A percentile compares a stretch with the other conserved stretches of the same genome.
Conservation (phyloP, 2,329 filamentous ascomycete species). For the Sporothrix variecibatus region DNA sequence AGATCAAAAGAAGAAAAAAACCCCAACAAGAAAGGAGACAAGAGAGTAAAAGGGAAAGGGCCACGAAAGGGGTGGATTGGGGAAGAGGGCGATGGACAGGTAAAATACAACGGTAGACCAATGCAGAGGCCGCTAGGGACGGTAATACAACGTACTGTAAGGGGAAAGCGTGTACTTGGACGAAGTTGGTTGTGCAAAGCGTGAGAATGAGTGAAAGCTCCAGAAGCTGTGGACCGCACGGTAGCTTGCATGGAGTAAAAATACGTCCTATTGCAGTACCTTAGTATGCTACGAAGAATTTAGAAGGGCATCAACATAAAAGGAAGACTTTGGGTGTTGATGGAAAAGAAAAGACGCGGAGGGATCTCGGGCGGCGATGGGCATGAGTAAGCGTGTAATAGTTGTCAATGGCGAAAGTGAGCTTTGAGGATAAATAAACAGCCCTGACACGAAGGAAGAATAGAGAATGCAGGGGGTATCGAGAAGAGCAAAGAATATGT, state of each 20-base stretch:
- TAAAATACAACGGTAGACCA: slow-evolving; percentile 16
- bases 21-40: neutral
- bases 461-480: neutral
- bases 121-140: neutral
- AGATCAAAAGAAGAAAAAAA: neutral
- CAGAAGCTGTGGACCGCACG: neutral
- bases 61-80: neutral
- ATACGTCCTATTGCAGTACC: too few relatives aligned
- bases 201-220: neutral
- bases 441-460: neutral
- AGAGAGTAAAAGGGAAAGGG: neutral
- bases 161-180: slow-evolving; percentile 9
- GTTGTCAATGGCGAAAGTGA: neutral
- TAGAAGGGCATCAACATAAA: neutral
- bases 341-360: slow-evolving; percentile 1
- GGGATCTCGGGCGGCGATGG: neutral
- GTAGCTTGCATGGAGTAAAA: neutral
- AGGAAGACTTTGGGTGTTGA: neutral
- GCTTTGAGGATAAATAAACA: slow-evolving; percentile 4
- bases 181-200: neutral
- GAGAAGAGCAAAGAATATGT: neutral
- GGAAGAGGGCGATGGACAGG: slow-evolving; percentile 11
- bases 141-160: slow-evolving; percentile 8
- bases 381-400: neutral
- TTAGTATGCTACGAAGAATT: too few relatives aligned